Base-by-base conservation (phyloP, 805 yeast species). In the Torulaspora gathmanii region DNA sequence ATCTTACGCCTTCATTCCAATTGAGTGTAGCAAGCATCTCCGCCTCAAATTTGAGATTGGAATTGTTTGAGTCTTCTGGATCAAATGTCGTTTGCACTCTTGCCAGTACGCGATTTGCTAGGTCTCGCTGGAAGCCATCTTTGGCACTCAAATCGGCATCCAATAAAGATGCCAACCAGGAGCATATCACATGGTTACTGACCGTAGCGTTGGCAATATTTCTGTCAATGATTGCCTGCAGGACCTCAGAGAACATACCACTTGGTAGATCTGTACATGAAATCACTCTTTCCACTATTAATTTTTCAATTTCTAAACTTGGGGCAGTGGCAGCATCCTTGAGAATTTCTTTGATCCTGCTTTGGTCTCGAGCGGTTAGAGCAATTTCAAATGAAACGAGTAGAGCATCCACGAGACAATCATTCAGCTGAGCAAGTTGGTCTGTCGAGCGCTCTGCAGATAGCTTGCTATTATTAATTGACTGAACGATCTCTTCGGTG, bases 1-100 rank as follows among this genome's bases (percentile, higher is more conserved):
- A 29, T 15, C 55, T 58, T 3, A 70, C 65, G 1, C 74, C 74
- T 33, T 53, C 51, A 37, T 71, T 71, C 75, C 75, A 71, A 35
- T 67, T 56, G 1, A 57, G 50, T 2, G 69, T 64, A 1, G 70
- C 58, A 7, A 71, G 47, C 63, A 65, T 63, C 51, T 70, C 73
- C 26, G 68, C 40, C 40, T 70, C 73, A 46, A 60, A 47, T 35
- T 44, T 45, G 8, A 44, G 34, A 12, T 26, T 16, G 17, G 27
- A 30, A 12, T 25, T 20, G 13, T 43, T 33, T 4, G 33, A 22
- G 10, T 25, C 16, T 22, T 28, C 15, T n/a, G 23, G 31, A 7
- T 15, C 28, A 17, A 27, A 31, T 4, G 44, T 31, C 9, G 33
- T 27, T 13, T 33, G 15, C 13, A 47, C 25, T 29, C 51, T 47